phyloP scores from a whole-genome alignment of 805 yeast species.

The Dipodascopsis uninucleata region DNA sequence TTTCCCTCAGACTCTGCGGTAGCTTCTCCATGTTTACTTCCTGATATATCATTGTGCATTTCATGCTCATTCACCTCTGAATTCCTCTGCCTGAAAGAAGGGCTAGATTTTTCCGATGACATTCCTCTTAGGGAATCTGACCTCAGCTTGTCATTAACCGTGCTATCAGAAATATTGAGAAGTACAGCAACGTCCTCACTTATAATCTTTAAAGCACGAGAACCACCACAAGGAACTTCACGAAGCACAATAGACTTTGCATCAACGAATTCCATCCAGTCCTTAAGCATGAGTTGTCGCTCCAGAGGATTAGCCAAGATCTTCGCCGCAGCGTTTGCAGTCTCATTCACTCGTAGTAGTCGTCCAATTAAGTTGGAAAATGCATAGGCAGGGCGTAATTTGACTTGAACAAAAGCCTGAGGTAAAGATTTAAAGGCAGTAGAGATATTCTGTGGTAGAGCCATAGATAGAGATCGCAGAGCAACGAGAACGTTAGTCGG shows the following conservation, averaged over 20 bases:
- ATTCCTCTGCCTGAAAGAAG: constrained; percentile 3
- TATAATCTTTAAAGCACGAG: constrained; percentile 30
- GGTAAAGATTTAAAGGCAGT: constrained; percentile 42
- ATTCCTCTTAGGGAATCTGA: not conserved
- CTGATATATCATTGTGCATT: not conserved
- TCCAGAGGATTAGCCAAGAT: constrained; percentile 46
- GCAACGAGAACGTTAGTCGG: constrained; percentile 55
- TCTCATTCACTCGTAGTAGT: constrained; percentile 51
- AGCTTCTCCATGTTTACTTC: not conserved
- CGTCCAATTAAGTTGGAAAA: constrained; percentile 54
- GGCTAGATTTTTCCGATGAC: constrained; percentile 11
- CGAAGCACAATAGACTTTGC: constrained; percentile 44
- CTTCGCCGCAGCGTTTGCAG: constrained; percentile 49
- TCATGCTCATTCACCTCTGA: constrained; percentile 9
- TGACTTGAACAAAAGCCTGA: constrained; percentile 47
- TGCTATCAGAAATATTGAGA: constrained; percentile 18
- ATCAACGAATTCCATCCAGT: constrained; percentile 54
- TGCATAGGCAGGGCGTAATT: constrained; percentile 50
- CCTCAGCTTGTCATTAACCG: not conserved
- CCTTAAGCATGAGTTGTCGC: constrained; percentile 49
- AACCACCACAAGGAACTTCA: constrained; percentile 49
- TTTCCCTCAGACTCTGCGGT: constrained; percentile 1
- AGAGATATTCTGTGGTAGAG: constrained; percentile 43
- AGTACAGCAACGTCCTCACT: constrained; percentile 33
- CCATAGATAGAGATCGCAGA: constrained; percentile 51